These are phyloP conservation scores for Crucibulum laeve DNA, from an alignment of 768 basidiomycete genomes.

Conservation along the genomic window DNA sequence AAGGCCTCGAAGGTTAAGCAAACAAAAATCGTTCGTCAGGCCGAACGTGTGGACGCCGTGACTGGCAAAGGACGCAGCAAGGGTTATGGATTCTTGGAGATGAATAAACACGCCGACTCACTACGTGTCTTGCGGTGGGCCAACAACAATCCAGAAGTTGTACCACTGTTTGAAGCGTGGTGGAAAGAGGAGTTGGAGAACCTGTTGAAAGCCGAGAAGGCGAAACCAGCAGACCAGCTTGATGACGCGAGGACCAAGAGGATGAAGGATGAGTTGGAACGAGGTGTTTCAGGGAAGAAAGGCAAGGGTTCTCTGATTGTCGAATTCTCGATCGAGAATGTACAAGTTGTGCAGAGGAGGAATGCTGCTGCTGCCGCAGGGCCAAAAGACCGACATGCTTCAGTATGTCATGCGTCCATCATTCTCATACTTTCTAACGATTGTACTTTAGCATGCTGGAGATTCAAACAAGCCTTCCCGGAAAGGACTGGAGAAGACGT, in stretches of 20 bases:
- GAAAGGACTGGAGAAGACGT: too few relatives aligned
- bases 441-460: too few relatives aligned
- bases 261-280: constrained; percentile 47
- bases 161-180: constrained; percentile 70
- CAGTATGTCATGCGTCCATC: constrained; percentile 13
- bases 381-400: constrained; percentile 28
- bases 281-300: constrained; percentile 38
- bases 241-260: constrained; percentile 54
- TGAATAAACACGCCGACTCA: constrained; percentile 84
- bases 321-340: constrained; percentile 97
- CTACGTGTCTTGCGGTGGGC: constrained; percentile 90
- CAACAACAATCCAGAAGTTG: constrained; percentile 79
- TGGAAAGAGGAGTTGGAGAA: constrained; percentile 76
- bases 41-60: constrained; percentile 83
- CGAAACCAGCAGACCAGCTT: constrained; percentile 54
- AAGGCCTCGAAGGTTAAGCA: constrained; percentile 64
- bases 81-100: constrained; percentile 95
- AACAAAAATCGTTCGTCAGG: constrained; percentile 87
- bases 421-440: neutral
- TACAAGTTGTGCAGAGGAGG: constrained; percentile 82
- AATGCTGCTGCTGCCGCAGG: constrained; percentile 48
- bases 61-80: constrained; percentile 86
- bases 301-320: constrained; percentile 61
- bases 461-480: too few relatives aligned
- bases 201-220: constrained; percentile 52